Evolutionary conservation across 2,329 filamentous ascomycete species (phyloP), one percentile per base, ranked within the genome.

Genomic region (Xenoacremonium recifei): DNA sequence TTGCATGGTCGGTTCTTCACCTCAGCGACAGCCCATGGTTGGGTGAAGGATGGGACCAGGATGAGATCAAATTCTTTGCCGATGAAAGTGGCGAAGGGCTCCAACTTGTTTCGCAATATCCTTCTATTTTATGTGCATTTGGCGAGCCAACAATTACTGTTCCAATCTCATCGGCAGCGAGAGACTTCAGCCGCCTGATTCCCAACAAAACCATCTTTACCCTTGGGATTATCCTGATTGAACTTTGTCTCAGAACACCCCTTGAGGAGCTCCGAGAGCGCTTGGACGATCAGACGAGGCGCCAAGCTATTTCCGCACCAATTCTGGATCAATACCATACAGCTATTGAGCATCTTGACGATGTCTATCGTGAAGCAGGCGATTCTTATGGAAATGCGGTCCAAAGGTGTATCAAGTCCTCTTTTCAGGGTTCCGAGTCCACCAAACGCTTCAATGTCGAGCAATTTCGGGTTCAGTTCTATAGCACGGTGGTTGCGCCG

Each of bases 171-270:
- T 4, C 17, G 32, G 16, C 25, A 12, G 15, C 34, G 4, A 21
- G 30, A 5, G 40, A 37, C 3, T 42, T 42, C 10, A 33, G 33
- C 11, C 34, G 32, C 12, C 29, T 42, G 16, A 18, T 42, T 19
- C 40, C 40, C 12, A 42, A 42, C 12, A 37, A 11, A 20, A 27
- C 11, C 15, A 37, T 42, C 17, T 42, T 42, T 18, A 25, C 40
- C n/a, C 40, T 42, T 11, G 40, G 40, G 3, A 19, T 42, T 27
- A 15, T 42, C 6, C 40, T 42, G 25, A 37, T 42, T 10, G 40
- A 42, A 16, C 40, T 37, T 6, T 37, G 40, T 16, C 18, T 42
- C 29, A 42, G 37, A 3, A 23, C 15, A 13, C 25, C 39, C 13
- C 21, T 41, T 11, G 27, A 17, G 5, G 39, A 27, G 23, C 23